Evolutionary conservation across 148 eudicot genomes (phyloP).

Genomic region (Diospyros lotus): DNA sequence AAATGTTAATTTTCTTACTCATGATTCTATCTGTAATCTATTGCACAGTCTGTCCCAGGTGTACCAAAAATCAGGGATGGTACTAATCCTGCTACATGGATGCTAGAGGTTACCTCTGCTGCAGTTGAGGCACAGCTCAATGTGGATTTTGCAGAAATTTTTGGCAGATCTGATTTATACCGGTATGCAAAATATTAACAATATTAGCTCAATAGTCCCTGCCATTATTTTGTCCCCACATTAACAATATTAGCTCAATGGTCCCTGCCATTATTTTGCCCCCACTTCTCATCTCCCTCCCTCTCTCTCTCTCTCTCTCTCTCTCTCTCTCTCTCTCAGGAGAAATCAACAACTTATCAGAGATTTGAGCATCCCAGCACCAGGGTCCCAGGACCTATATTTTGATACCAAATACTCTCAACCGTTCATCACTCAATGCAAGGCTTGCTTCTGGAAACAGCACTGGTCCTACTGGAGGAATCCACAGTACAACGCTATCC

Average conservation of each 20-base stretch:
- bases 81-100: constrained; percentile 55
- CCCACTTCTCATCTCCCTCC: background rate
- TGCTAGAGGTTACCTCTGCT: constrained; percentile 43
- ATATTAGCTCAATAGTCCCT: background rate
- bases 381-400: constrained; percentile 38
- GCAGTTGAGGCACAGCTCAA: constrained; percentile 33
- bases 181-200: constrained; percentile 15
- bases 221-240: background rate
- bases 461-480: constrained; percentile 49
- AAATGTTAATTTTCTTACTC: background rate
- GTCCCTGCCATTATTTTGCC: background rate
- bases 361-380: constrained; percentile 38
- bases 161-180: constrained; percentile 31
- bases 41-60: constrained; percentile 30
- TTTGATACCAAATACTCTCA: constrained; percentile 44
- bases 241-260: background rate
- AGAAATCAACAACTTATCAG: constrained; percentile 39
- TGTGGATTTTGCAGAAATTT: constrained; percentile 52
- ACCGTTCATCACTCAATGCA: constrained; percentile 35
- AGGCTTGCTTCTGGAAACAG: constrained; percentile 60
- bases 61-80: constrained; percentile 42
- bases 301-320: background rate
- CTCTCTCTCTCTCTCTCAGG: constrained; percentile 21
- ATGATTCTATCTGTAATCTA: background rate
- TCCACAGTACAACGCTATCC: constrained; percentile 39